A percentile compares a stretch with the other conserved stretches of the same genome.
phyloP scores from a whole-genome alignment of 2,329 filamentous ascomycete species.

The Hyphodiscus sp. region DNA sequence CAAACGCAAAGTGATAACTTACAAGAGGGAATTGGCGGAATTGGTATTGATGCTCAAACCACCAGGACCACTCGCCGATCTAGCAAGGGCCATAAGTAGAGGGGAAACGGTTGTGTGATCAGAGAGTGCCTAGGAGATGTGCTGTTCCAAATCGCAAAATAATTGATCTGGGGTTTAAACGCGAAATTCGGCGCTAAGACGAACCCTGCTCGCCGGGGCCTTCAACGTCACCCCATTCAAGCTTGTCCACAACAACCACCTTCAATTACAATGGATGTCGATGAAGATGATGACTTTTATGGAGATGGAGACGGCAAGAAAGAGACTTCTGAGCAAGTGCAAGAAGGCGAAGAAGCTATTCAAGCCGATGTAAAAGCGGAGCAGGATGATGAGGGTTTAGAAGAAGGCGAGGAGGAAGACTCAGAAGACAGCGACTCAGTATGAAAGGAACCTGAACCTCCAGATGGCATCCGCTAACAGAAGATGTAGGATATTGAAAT shows the following conservation, averaged over 20 bases:
- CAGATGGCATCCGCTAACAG: slow-evolving; percentile 9
- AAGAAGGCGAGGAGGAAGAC: slow-evolving; percentile 59
- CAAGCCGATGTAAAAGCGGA: slow-evolving; percentile 29
- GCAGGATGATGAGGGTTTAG: slow-evolving; percentile 46
- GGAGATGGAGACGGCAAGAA: slow-evolving; percentile 49
- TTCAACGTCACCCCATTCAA: slow-evolving; percentile 1
- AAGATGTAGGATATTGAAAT: slow-evolving; percentile 55
- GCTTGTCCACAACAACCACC: slow-evolving; percentile 5
- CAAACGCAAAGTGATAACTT: slow-evolving; percentile 24
- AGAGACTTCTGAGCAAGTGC: slow-evolving; percentile 12
- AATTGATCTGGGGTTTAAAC: neutral
- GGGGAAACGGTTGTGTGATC: neutral
- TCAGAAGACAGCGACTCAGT: slow-evolving; percentile 51
- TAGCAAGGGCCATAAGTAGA: slow-evolving; percentile 32
- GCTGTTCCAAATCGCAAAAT: neutral
- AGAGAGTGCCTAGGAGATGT: neutral
- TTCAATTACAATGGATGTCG: slow-evolving; percentile 51
- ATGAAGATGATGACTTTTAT: slow-evolving; percentile 64
- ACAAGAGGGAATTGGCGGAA: slow-evolving; percentile 52
- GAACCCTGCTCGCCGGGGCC: neutral
- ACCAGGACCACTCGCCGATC: slow-evolving; percentile 53
- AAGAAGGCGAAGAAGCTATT: slow-evolving; percentile 19
- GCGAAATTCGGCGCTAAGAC: neutral
- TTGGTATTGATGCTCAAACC: slow-evolving; percentile 59
- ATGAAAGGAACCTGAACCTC: slow-evolving; percentile 8